Conservation (phyloP, 805 yeast genomes). For the Saccharomycopsis sp. region DNA sequence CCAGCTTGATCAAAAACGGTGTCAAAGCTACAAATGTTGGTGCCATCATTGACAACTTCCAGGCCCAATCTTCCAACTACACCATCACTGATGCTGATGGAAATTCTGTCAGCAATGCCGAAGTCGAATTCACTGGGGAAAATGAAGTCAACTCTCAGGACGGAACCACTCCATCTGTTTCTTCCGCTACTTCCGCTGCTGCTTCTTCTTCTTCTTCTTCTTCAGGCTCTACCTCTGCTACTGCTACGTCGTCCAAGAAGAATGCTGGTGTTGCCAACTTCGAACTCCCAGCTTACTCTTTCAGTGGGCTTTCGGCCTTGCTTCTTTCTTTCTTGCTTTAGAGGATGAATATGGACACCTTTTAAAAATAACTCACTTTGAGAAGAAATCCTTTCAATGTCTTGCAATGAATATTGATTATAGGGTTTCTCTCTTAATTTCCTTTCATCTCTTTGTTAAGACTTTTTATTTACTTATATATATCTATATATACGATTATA, state of each 20-base stretch:
- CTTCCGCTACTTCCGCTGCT: slow-evolving; percentile 20
- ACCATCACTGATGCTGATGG: slow-evolving; percentile 34
- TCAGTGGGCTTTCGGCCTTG: slow-evolving; percentile 9
- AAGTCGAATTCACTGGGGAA: slow-evolving; percentile 32
- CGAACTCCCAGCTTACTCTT: slow-evolving; percentile 3
- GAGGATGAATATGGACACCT: too few species aligned
- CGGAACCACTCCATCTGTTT: slow-evolving; percentile 21
- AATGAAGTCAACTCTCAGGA: slow-evolving; percentile 31
- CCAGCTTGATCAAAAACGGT: slow-evolving; percentile 41
- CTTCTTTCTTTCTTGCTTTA: slow-evolving; percentile 14
- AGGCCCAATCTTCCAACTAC: slow-evolving; percentile 35
- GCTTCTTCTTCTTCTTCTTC: slow-evolving; percentile 22
- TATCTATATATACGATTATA: too few species aligned
- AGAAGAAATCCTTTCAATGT: too few species aligned
- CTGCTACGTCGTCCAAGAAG: slow-evolving; percentile 22
- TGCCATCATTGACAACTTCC: slow-evolving; percentile 33
- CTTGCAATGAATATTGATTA: too few species aligned
- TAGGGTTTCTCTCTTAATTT: too few species aligned
- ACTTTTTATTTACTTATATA: too few species aligned
- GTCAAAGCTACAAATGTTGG: slow-evolving; percentile 41
- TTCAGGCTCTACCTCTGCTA: slow-evolving; percentile 24
- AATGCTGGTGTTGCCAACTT: slow-evolving; percentile 26
- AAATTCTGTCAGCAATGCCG: slow-evolving; percentile 29
- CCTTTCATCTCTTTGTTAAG: too few species aligned
- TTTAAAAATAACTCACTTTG: too few species aligned